phyloP scores from a whole-genome alignment of 225 moss, liverwort and hornwort genomes.

The Marchantia paleacea region DNA sequence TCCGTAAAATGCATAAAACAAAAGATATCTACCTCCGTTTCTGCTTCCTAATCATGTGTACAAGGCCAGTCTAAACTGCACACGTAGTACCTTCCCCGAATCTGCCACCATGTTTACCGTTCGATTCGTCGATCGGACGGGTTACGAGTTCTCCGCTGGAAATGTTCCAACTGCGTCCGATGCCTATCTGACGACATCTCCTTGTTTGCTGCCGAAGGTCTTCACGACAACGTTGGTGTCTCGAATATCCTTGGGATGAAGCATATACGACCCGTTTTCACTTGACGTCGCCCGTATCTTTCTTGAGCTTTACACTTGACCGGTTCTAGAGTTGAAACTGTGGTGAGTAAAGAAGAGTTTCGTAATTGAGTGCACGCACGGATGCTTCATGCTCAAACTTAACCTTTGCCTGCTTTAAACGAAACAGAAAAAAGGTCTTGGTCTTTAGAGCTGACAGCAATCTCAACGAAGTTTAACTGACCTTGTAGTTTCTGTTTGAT shows the following conservation, averaged over 20 bases:
- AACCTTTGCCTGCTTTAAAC: too few species aligned
- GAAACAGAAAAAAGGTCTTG: too few species aligned
- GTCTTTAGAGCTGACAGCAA: too few species aligned
- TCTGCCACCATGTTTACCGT: not conserved
- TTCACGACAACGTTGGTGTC: not conserved
- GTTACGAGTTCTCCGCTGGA: too few species aligned
- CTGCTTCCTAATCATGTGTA: not conserved
- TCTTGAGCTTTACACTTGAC: not conserved
- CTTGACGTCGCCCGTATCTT: not conserved
- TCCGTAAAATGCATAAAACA: too few species aligned
- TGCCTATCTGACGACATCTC: not conserved
- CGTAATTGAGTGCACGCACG: not conserved
- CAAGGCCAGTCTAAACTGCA: slow-evolving; percentile 9
- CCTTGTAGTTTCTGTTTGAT: too few species aligned
- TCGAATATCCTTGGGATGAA: not conserved
- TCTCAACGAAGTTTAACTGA: too few species aligned
- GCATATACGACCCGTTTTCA: not conserved
- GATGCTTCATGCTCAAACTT: not conserved
- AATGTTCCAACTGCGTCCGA: not conserved
- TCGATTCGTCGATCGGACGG: not conserved
- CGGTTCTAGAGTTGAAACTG: not conserved
- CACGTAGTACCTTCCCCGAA: not conserved
- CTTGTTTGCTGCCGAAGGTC: too few species aligned
- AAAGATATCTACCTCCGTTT: not conserved
- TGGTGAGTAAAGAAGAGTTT: not conserved